A percentile compares a stretch with the other conserved stretches of the same genome.
phyloP scores from a whole-genome alignment of 768 basidiomycete species.

The Trametes meyenii region DNA sequence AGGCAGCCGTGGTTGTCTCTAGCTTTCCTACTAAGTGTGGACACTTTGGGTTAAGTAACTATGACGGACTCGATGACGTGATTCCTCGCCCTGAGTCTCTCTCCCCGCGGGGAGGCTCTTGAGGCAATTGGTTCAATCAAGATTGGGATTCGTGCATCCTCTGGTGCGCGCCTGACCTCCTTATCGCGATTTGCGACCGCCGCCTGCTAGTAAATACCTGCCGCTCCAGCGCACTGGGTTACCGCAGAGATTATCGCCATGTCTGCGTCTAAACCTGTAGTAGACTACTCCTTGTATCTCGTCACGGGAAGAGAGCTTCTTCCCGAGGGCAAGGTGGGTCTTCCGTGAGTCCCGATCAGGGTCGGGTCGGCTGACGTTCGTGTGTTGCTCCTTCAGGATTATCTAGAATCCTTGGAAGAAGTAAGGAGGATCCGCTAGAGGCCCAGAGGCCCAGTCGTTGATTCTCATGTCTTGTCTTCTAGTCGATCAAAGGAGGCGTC shows the following conservation, averaged over 20 bases:
- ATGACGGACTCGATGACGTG: background rate
- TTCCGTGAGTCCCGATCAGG: too few relatives aligned
- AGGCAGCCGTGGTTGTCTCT: too few relatives aligned
- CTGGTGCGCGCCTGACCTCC: too few relatives aligned
- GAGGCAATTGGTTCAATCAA: background rate
- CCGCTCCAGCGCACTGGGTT: too few relatives aligned
- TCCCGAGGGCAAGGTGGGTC: conserved; percentile 69
- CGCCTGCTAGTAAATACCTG: too few relatives aligned
- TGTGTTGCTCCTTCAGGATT: conserved; percentile 47
- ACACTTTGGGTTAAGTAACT: too few relatives aligned
- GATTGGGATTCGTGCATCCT: background rate
- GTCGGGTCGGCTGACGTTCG: background rate
- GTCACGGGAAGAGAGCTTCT: conserved; percentile 83
- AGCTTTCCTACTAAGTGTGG: too few relatives aligned
- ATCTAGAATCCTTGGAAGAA: conserved; percentile 74
- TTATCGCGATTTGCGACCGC: background rate
- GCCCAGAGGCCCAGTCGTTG: background rate
- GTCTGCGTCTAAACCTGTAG: conserved; percentile 6
- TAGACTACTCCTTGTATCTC: conserved; percentile 80
- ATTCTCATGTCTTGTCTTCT: background rate
- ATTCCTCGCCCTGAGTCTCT: background rate
- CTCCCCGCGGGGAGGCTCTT: background rate
- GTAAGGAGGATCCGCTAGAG: conserved; percentile 38
- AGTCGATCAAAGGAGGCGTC: conserved; percentile 87
- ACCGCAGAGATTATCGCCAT: too few relatives aligned